Evolutionary conservation across 106 monocot genomes (phyloP), one percentile per base, ranked within the genome.

Genomic region (Dioscorea dumetorum): DNA sequence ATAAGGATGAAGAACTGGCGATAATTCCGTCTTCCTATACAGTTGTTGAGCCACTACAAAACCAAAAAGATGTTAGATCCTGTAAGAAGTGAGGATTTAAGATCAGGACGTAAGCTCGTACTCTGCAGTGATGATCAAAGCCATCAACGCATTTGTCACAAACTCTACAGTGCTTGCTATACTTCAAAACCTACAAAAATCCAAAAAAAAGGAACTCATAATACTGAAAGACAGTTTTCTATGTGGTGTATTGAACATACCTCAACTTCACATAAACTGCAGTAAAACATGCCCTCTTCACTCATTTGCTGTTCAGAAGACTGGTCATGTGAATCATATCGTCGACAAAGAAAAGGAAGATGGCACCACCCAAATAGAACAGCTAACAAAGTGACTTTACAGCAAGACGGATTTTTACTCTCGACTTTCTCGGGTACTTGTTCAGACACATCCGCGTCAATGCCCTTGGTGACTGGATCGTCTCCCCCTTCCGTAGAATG

Each of bases 61-160:
- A 66, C 34, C 24, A 61, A 57, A 56, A 49, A 1, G 78, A 4
- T 51, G 23, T 16, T 54, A 22, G 11, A 66, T 2, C 4, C 18
- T 17, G 61, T 31, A 18, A 17, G 33, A 21, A 12, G 63, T 53
- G 61, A 22, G n/a, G 49, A 62, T 53, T 19, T 22, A 41, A 34
- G 66, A 12, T 33, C 33, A 20, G 49, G 22, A 34, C 22, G 59
- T 32, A 28, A 63, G 8, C 66, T 20, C 22, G 49, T 88, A 95
- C 95, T 77, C 95, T 83, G 83, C 95, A 95, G 60, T 95, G 95
- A 68, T 95, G 95, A 88, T 95, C 95, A 54, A 95, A 95, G 23
- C 85, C 71, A 71, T 91, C 91, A 18, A 95, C 95, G 70, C 95
- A 95, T 78, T 95, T 95, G 79, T 95, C 95, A 69, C 95, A 95